Base-by-base conservation (phyloP, 2,329 filamentous ascomycete species). In the Cryphonectria parasitica region DNA sequence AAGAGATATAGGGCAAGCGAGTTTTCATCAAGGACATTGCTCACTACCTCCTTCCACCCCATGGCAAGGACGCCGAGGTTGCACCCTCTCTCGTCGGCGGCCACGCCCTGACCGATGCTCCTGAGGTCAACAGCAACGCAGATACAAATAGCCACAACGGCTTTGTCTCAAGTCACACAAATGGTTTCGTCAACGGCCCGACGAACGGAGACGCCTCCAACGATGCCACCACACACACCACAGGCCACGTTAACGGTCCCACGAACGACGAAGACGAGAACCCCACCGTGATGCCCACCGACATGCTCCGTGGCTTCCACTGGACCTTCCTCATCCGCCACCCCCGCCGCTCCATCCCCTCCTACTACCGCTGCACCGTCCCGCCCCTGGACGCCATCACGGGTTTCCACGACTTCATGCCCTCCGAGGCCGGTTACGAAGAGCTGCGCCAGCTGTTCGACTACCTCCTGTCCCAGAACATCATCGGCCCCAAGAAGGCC, bases 21-120 rank as follows among this genome's bases (percentile, higher is more conserved):
- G 84, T 97, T 76, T 98, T 98, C 84, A 96, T 99, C 87, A 99
- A 99, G 82, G 96, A 98, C 81, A 99, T 98, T 84, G 91, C 92
- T 69, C 92, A 98, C 82, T 98, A 98, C 81, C 86, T 98, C 74
- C 86, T 97, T 74, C 92, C 94, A 6, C 93, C 93, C 3, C 84
- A 92, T 73, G 85, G 87, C 63, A 87, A 91, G 76, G 85, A 88
- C 19, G 88, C 93, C 66, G 85, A 84, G 64, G 89, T 96, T 72
- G 94, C 93, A 13, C 92, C 92, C 2, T 97, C 94, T n/a, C 86
- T 98, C 66, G 88, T 91, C 71, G 88, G 88, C 74, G 89, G 87
- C 39, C 74, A 78, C 34, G 41, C 68, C 64, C 72, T 73, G 36
- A 73, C 72, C 66, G 74, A 76, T 41, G 75, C 74, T 60, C 41